Evolutionary conservation across 179 eudicot genomes (phyloP).

Genomic region (Pouteria campechiana): DNA sequence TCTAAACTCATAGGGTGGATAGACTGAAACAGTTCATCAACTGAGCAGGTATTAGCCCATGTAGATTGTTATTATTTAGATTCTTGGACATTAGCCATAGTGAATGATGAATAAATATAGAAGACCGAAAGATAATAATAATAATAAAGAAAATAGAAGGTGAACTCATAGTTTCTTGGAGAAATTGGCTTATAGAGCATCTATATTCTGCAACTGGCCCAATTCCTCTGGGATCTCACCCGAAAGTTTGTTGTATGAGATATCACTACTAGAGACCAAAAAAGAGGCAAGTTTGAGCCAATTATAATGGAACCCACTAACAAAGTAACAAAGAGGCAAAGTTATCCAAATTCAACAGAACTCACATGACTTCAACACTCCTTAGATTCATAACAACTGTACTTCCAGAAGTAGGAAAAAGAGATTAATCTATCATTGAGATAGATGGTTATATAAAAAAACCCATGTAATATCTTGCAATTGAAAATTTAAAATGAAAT

Average conservation of each 20-base stretch:
- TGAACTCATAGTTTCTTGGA: too few species aligned
- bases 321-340: neutral
- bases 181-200: constrained; percentile 34
- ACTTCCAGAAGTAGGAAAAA: too few species aligned
- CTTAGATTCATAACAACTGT: too few species aligned
- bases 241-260: constrained; percentile 36
- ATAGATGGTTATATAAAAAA: too few species aligned
- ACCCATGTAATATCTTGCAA: too few species aligned
- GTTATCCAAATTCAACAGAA: neutral
- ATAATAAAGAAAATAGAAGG: neutral
- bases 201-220: constrained; percentile 52
- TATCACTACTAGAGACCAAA: constrained; percentile 24
- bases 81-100: too few species aligned
- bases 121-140: neutral
- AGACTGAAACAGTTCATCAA: constrained; percentile 50
- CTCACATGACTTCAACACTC: constrained; percentile 43
- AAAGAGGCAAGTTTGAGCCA: neutral
- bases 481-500: too few species aligned
- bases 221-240: constrained; percentile 41
- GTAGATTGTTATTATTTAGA: constrained; percentile 37
- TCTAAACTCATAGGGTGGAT: constrained; percentile 36
- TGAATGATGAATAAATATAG: too few species aligned
- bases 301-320: neutral
- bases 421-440: too few species aligned
- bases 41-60: constrained; percentile 46